Evolutionary conservation across 2,329 filamentous ascomycete species (phyloP), one percentile per base, ranked within the genome.

Genomic region (Neofusicoccum kwambonambiense): DNA sequence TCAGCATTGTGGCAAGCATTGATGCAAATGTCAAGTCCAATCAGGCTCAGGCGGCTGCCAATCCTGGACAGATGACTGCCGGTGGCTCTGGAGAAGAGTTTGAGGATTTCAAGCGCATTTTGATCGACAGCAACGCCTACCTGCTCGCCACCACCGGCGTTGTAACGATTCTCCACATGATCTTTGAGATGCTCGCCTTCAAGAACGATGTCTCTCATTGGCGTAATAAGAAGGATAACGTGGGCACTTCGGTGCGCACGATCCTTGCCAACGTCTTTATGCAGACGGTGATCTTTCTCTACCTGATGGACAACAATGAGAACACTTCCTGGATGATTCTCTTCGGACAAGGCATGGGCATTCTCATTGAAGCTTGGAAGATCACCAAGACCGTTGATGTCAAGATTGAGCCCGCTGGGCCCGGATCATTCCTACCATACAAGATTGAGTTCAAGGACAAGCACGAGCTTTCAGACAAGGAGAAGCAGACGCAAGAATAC

Each of bases 291-390:
- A 97, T 99, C 78, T 96, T 99, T 85, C 84, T 99, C 51, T 99
- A 99, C 79, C 86, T 99, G 35, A 82, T 99, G 72, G 95, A 99
- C 81, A 98, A 99, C 82, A 96, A 93, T 69, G 93, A 97, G 65
- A 96, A 95, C 77, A 99, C 95, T 0, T 96, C 91, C 69, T 99
- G 94, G 94, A 98, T 99, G 93, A 98, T 99, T 71, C 83, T 99
- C 19, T 93, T 93, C 58, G 90, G 92, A 11, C 95, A 99, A 80
- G 95, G 90, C 19, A 88, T 96, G 67, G 93, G 93, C 58, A 91
- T 92, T 64, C 77, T 89, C 1, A 84, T 92, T 56, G 89, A 92
- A 77, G 88, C 88, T 49, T 99, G 95, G 95, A 99, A 99, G 79
- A 89, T 99, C 72, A 99, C 95, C 9, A 98, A 97, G 60, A 87